Percentiles rank a stretch among this genome's conserved stretches.
Evolutionary conservation across 2,329 filamentous ascomycete genomes (phyloP).

Genomic region (Trichoderma arundinaceum): DNA sequence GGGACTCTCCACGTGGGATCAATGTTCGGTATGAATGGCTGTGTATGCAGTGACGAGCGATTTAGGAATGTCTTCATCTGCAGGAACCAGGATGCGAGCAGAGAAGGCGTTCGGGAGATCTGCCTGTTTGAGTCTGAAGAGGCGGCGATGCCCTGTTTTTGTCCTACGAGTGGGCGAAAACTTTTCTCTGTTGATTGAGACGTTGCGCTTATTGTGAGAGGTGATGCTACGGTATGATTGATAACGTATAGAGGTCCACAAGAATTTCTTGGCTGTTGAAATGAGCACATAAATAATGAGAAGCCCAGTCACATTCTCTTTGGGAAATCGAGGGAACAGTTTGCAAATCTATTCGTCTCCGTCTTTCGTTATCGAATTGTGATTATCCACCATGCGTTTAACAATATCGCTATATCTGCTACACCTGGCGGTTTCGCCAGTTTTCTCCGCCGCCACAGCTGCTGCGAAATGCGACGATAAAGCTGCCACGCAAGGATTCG

Average conservation of each 20-base stretch:
- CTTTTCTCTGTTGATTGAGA: neutral
- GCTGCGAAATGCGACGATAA: neutral
- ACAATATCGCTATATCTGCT: neutral
- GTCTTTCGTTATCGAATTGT: neutral
- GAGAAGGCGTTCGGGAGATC: neutral
- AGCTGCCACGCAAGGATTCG: slow-evolving; percentile 34
- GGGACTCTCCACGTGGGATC: neutral
- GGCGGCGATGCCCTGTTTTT: neutral
- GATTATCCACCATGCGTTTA: neutral
- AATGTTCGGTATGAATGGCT: neutral
- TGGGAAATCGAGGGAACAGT: neutral
- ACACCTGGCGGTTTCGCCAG: neutral
- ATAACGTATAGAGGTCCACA: neutral
- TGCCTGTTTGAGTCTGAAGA: neutral
- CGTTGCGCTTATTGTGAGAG: neutral
- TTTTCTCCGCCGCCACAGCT: neutral
- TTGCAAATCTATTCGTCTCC: neutral
- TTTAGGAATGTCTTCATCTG: neutral
- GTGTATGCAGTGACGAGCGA: neutral
- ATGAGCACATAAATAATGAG: neutral
- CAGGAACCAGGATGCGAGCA: neutral
- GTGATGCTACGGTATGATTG: neutral
- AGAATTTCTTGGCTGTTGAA: neutral
- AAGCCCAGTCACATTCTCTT: neutral
- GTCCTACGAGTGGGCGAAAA: no score